A percentile compares a stretch with the other conserved stretches of the same genome.
Evolutionary conservation across 306 rosid genomes (phyloP).

Genomic region (Ceratonia siliqua): DNA sequence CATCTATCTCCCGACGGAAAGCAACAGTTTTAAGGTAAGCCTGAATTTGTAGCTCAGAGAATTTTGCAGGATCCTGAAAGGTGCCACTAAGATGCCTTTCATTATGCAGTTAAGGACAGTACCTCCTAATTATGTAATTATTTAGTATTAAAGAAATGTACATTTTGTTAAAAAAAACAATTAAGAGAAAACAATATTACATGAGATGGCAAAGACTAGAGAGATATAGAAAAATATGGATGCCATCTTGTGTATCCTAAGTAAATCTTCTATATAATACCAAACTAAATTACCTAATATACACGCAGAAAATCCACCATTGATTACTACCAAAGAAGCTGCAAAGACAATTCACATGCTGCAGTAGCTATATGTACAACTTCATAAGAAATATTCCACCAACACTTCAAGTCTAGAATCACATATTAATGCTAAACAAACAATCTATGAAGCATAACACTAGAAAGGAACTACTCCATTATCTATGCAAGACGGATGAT

Average conservation of each 20-base stretch:
- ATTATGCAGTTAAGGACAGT: slow-evolving; percentile 1
- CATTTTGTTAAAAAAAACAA: background rate
- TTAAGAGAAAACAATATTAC: background rate
- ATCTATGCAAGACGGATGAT: background rate
- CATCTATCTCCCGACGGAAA: slow-evolving; percentile 91
- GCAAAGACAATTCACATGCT: background rate
- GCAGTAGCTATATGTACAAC: background rate
- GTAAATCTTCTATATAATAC: background rate
- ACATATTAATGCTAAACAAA: background rate
- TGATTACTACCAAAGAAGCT: background rate
- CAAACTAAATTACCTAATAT: slow-evolving; percentile 21
- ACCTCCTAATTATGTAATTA: background rate
- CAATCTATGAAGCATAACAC: background rate
- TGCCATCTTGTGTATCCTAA: background rate
- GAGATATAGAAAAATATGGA: slow-evolving; percentile 17
- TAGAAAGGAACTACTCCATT: background rate
- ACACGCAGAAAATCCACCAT: slow-evolving; percentile 1
- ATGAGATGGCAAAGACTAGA: background rate
- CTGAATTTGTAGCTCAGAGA: slow-evolving; percentile 94
- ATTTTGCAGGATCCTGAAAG: slow-evolving; percentile 83
- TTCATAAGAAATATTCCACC: background rate
- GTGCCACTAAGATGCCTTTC: slow-evolving; percentile 35
- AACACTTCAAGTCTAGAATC: background rate
- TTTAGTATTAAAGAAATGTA: slow-evolving; percentile 23
- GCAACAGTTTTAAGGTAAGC: slow-evolving; percentile 97